Base-by-base conservation (phyloP, 2,329 filamentous ascomycete genomes). In the Ophiosphaerella narmari region DNA sequence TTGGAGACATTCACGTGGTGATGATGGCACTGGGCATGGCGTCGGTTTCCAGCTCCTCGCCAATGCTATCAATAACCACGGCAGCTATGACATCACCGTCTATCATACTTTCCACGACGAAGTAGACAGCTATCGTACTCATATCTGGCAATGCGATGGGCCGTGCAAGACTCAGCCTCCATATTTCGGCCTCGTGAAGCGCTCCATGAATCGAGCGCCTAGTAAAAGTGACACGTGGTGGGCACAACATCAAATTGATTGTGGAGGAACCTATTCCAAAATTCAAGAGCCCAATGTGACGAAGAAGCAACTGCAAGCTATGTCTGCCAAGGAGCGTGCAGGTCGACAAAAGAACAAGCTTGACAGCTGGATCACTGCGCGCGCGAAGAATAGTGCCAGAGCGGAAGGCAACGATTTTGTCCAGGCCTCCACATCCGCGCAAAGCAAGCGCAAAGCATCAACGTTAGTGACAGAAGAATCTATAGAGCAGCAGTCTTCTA, bases 41-140 rank as follows among this genome's bases (percentile, higher is more conserved):
- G 53, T 52, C 8, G 76, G 75, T 5, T 78, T 78, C 47, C 71
- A 75, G 38, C 55, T 76, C 13, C 63, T 78, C 1, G 75, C 76
- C 2, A 72, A 76, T 47, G 73, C 74, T n/a, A 74, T 78, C 48
- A 78, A 77, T 50, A 71, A 67, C 42, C 75, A 78, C 47, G 74
- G 73, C 34, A 62, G 57, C 42, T 77, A 77, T 46, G 53, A 71
- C 3, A 62, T 78, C 23, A 75, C 74, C 26, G 60, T 77, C 9
- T 77, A 68, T 50, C 76, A 78, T 56, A 74, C 72, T 3, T 78
- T 78, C 46, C 75, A 77, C 50, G 75, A 77, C 33, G 75, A 78
- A 55, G 75, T 78, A 11, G 74, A 77, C 16, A 75, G 71, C 59
- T 78, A 74, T 49, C 66, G 75, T 14, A 77, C 74, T 7, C 76